Conservation (phyloP, 1,284 basidiomycete species). For the Sporisorium reilianum region DNA sequence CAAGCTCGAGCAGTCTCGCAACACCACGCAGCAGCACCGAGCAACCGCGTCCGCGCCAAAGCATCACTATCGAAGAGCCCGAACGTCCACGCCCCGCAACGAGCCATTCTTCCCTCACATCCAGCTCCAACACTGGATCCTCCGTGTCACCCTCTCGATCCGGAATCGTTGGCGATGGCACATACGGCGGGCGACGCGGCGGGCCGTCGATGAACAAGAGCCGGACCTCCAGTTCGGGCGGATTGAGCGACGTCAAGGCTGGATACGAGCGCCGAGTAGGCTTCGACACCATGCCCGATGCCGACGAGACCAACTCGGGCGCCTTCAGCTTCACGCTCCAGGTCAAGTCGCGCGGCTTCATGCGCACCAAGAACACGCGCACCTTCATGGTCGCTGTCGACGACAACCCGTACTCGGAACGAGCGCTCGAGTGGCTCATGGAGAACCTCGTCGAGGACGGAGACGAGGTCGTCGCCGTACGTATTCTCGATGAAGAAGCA, state of each 20-base stretch:
- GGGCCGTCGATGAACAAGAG: conserved; percentile 46
- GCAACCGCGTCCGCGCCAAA: conserved; percentile 28
- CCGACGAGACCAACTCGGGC: conserved; percentile 61
- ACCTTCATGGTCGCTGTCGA: conserved; percentile 92
- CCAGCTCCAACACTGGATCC: conserved; percentile 15
- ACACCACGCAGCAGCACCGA: conserved; percentile 38
- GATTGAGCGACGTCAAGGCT: conserved; percentile 50
- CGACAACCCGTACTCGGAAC: conserved; percentile 73
- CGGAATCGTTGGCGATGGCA: conserved; percentile 45
- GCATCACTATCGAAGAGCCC: conserved; percentile 51
- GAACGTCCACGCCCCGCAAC: conserved; percentile 26
- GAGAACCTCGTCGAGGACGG: conserved; percentile 89
- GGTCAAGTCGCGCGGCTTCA: conserved; percentile 86
- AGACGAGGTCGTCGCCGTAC: conserved; percentile 91
- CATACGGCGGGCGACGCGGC: conserved; percentile 48
- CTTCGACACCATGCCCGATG: conserved; percentile 69
- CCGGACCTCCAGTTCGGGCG: conserved; percentile 48
- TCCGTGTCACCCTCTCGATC: conserved; percentile 33
- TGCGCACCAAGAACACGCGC: conserved; percentile 81
- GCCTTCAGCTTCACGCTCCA: conserved; percentile 72
- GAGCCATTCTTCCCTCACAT: conserved; percentile 30
- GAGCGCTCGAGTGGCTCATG: conserved; percentile 72
- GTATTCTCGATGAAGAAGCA: conserved; percentile 88
- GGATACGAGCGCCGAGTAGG: conserved; percentile 66
- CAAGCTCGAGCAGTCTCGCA: conserved; percentile 21